Evolutionary conservation across 805 yeast genomes (phyloP), one percentile per base, ranked within the genome.

Genomic region (Yueomyces sinensis): DNA sequence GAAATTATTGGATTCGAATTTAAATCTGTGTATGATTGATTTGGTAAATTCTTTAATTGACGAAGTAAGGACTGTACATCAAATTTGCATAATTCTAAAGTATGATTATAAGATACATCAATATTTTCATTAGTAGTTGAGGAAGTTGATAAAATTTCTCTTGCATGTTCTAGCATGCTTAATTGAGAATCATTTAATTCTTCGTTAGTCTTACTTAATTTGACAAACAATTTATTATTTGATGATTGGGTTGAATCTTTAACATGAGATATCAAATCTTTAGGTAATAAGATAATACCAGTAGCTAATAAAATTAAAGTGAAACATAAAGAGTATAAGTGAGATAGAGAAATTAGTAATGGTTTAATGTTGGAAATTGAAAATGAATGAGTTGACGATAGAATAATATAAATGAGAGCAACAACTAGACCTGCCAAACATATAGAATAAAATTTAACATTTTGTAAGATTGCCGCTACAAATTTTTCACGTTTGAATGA

Each of bases 171-270:
- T 9, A 49, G 32, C 39, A 51, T 33, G 18, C 44, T 44, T 30
- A 55, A 32, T 37, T 46, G 48, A 2, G 50, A 36, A 27, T 52
- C 60, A 32, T 52, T 54, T 30, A 51, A 27, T 31, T 54, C 58
- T 22, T 55, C 60, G 29, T 52, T 55, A 3, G 44, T 42, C 39
- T 52, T 52, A 35, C 56, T 50, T 29, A 55, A 33, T 33, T 50
- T 49, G 20, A 55, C 49, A 32, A 48, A 55, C 13, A 52, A 34
- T 19, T 38, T 37, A 34, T 53, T 46, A 19, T 44, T 41, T 14
- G 37, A 33, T 19, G 43, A 42, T n/a, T 32, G 32, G 17, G 41
- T 39, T 3, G 49, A 40, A 7, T 35, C 30, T 17, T 38, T 40
- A 6, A 39, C 43, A 4, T 24, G 25, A 2, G 38, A 30, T 9